Evolutionary conservation across 495 filamentous ascomycete genomes (phyloP).

Genomic region (Tricharina praecox): DNA sequence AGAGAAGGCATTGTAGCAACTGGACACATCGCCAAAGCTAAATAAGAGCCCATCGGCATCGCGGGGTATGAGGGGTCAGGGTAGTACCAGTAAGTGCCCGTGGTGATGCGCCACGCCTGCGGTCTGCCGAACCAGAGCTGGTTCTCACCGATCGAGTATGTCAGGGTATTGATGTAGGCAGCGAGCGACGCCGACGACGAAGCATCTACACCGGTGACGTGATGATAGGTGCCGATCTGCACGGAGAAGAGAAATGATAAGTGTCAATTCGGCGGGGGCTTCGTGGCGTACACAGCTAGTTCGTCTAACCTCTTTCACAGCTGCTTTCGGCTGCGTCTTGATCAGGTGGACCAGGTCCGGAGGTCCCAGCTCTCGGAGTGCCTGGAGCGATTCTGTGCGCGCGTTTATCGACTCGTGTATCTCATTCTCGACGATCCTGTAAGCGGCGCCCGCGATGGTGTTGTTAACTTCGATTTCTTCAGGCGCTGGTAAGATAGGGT

Average conservation of each 20-base stretch:
- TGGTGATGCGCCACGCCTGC: slow-evolving; percentile 58
- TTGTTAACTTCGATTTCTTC: background rate
- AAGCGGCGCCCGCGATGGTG: background rate
- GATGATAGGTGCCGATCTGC: slow-evolving; percentile 85
- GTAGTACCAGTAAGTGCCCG: slow-evolving; percentile 87
- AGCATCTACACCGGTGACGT: slow-evolving; percentile 94
- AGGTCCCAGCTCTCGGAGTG: slow-evolving; percentile 79
- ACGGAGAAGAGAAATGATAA: background rate
- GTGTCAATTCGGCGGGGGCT: no score
- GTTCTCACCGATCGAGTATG: slow-evolving; percentile 65
- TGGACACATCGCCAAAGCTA: no score
- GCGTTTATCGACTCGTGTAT: slow-evolving; percentile 75
- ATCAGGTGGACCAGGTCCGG: slow-evolving; percentile 90
- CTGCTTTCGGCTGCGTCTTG: slow-evolving; percentile 57
- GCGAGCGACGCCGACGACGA: slow-evolving; percentile 93
- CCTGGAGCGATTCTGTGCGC: slow-evolving; percentile 68
- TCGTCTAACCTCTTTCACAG: slow-evolving; percentile 42
- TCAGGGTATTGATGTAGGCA: slow-evolving; percentile 94
- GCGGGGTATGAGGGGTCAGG: no score
- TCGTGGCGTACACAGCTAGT: no score
- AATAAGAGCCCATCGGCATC: no score
- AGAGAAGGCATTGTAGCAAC: slow-evolving; percentile 99
- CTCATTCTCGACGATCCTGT: slow-evolving; percentile 78
- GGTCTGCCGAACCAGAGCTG: slow-evolving; percentile 34
- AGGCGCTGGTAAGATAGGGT: background rate